phyloP scores from a whole-genome alignment of 2,329 filamentous ascomycete species.

The Phialophora expanda region DNA sequence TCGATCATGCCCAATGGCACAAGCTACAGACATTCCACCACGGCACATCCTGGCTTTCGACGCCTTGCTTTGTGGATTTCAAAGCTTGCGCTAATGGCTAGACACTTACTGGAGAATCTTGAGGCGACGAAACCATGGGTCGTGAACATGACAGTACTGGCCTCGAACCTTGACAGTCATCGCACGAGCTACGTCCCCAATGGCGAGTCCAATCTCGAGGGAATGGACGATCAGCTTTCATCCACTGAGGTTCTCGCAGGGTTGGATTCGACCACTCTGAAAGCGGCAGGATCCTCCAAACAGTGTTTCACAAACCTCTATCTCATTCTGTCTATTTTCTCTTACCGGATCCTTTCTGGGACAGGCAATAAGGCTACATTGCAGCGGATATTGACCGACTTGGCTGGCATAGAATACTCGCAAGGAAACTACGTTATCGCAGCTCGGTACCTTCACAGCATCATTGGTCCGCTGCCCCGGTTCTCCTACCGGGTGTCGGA shows the following conservation, averaged over 20 bases:
- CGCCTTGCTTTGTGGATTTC: slow-evolving; percentile 82
- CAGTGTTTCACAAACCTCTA: slow-evolving; percentile 56
- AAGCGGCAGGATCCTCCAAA: slow-evolving; percentile 64
- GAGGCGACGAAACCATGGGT: slow-evolving; percentile 56
- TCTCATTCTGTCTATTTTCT: slow-evolving; percentile 66
- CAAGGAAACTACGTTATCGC: slow-evolving; percentile 75
- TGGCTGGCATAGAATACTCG: slow-evolving; percentile 82
- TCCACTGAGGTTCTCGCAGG: slow-evolving; percentile 22
- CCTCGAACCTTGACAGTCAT: background rate
- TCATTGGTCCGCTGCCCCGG: slow-evolving; percentile 78
- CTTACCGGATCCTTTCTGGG: slow-evolving; percentile 79
- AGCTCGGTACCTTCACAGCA: slow-evolving; percentile 75
- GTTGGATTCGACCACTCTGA: slow-evolving; percentile 54
- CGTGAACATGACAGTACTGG: slow-evolving; percentile 21
- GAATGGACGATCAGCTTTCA: background rate
- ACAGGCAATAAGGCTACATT: slow-evolving; percentile 79
- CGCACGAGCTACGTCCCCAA: background rate
- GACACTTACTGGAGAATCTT: slow-evolving; percentile 76
- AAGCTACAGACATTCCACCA: slow-evolving; percentile 8
- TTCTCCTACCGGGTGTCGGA: slow-evolving; percentile 81
- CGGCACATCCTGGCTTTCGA: slow-evolving; percentile 65
- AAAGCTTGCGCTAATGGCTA: slow-evolving; percentile 78
- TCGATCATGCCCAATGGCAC: slow-evolving; percentile 24
- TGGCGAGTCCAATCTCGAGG: background rate
- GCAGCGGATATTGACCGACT: slow-evolving; percentile 78